phyloP scores from a whole-genome alignment of 1,284 basidiomycete species.

The Ustilago hordei region DNA sequence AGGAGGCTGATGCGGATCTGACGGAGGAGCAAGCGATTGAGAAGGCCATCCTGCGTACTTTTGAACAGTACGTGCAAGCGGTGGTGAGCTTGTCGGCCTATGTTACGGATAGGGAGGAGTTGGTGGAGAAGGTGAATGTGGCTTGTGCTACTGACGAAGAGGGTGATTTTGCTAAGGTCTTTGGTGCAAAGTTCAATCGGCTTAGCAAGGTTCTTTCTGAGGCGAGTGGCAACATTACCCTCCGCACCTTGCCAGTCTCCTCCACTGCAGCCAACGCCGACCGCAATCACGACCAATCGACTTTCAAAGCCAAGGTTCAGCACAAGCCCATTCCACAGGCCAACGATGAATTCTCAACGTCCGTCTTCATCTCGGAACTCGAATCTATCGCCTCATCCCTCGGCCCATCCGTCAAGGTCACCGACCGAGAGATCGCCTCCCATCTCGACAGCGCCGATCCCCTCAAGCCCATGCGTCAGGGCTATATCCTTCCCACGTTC shows the following conservation, averaged over 20 bases:
- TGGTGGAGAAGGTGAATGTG: slow-evolving; percentile 42
- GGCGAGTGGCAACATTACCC: slow-evolving; percentile 31
- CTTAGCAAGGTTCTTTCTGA: slow-evolving; percentile 51
- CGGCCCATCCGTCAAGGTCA: slow-evolving; percentile 30
- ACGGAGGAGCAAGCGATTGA: slow-evolving; percentile 50
- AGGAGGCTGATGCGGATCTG: slow-evolving; percentile 35
- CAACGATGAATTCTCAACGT: slow-evolving; percentile 39
- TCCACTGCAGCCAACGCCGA: background rate
- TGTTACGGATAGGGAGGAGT: slow-evolving; percentile 40
- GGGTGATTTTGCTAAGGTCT: slow-evolving; percentile 38
- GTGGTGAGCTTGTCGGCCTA: slow-evolving; percentile 43
- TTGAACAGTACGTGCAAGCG: slow-evolving; percentile 48
- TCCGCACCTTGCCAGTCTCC: slow-evolving; percentile 12
- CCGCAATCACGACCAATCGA: background rate
- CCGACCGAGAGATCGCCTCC: slow-evolving; percentile 46
- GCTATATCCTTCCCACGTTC: slow-evolving; percentile 54
- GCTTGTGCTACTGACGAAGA: slow-evolving; percentile 38
- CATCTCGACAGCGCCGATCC: slow-evolving; percentile 48
- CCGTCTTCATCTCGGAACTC: slow-evolving; percentile 37
- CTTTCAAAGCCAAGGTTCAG: slow-evolving; percentile 9
- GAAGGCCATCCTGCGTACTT: slow-evolving; percentile 45
- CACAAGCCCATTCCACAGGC: slow-evolving; percentile 25
- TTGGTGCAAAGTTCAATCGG: slow-evolving; percentile 40
- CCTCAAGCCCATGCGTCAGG: slow-evolving; percentile 44
- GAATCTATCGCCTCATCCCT: slow-evolving; percentile 44